A percentile compares a stretch with the other conserved stretches of the same genome.
Conservation (phyloP, 1,139 yeast genomes). For the Kodamaea ohmeri region DNA sequence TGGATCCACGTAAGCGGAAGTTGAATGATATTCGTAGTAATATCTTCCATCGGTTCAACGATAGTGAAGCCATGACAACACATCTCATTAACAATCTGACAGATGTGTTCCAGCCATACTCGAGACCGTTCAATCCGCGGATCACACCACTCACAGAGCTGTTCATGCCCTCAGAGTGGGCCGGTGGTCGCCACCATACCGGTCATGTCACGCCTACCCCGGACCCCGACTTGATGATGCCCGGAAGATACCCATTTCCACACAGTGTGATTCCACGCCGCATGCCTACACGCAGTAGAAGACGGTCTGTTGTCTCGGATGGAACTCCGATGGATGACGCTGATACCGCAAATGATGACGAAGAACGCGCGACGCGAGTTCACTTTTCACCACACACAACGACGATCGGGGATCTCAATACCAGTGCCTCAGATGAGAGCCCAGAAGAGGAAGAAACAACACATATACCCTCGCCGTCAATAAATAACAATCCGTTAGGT, state of each 20-base stretch:
- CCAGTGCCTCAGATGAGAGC: constrained; percentile 8
- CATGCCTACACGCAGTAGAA: constrained; percentile 9
- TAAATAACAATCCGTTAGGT: constrained; percentile 11
- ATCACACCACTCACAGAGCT: constrained; percentile 46
- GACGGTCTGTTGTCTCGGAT: constrained; percentile 9
- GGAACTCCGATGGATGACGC: constrained; percentile 7
- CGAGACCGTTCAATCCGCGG: constrained; percentile 36
- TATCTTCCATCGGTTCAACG: constrained; percentile 14
- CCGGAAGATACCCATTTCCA: constrained; percentile 33
- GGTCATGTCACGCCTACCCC: constrained; percentile 8
- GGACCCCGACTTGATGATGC: constrained; percentile 20
- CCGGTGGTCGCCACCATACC: constrained; percentile 14
- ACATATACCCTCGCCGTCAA: constrained; percentile 10
- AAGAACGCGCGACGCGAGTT: constrained; percentile 10
- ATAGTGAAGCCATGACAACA: constrained; percentile 20
- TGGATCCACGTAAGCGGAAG: constrained; percentile 21
- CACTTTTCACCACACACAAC: constrained; percentile 16
- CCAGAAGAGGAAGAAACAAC: constrained; percentile 9
- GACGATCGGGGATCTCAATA: constrained; percentile 13
- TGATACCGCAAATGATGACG: constrained; percentile 1
- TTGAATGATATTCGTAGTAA: constrained; percentile 12
- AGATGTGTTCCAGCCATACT: constrained; percentile 34
- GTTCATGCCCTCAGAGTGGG: constrained; percentile 39
- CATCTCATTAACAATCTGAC: constrained; percentile 34
- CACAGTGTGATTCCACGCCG: constrained; percentile 5